These are phyloP conservation scores for Serpula lacrymans DNA, from an alignment of 768 basidiomycete genomes.

Conservation along the genomic window DNA sequence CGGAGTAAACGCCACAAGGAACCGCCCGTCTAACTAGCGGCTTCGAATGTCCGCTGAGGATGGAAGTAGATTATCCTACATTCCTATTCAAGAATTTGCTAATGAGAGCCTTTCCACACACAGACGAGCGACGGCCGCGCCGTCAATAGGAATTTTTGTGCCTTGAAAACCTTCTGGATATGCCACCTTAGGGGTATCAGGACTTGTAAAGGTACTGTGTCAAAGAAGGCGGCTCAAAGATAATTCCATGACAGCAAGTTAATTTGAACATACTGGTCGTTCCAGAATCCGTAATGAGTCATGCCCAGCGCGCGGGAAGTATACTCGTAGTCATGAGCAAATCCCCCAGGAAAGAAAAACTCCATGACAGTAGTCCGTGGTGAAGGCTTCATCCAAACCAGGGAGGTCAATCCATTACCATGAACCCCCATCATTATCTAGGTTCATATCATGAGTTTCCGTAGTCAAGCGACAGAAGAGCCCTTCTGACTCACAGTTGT, in stretches of 20 bases:
- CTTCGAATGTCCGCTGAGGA: too few species aligned
- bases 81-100: neutral
- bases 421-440: slow-evolving; percentile 97
- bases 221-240: neutral
- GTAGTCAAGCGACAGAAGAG: neutral
- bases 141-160: slow-evolving; percentile 83
- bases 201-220: slow-evolving; percentile 67
- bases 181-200: slow-evolving; percentile 59
- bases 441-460: slow-evolving; percentile 1
- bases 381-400: slow-evolving; percentile 90
- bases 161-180: slow-evolving; percentile 91
- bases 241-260: too few species aligned
- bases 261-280: slow-evolving; percentile 53
- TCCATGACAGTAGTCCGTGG: slow-evolving; percentile 86
- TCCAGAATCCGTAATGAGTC: slow-evolving; percentile 84
- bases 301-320: slow-evolving; percentile 82
- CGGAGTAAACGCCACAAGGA: too few species aligned
- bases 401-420: slow-evolving; percentile 85
- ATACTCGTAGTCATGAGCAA: slow-evolving; percentile 83
- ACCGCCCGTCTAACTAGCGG: too few species aligned
- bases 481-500: slow-evolving; percentile 65
- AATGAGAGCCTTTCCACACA: slow-evolving; percentile 57
- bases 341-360: slow-evolving; percentile 83
- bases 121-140: slow-evolving; percentile 58
- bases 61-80: neutral